Evolutionary conservation across 441 rosid species (phyloP).

Genomic region (Pelargonium fulgidum): DNA sequence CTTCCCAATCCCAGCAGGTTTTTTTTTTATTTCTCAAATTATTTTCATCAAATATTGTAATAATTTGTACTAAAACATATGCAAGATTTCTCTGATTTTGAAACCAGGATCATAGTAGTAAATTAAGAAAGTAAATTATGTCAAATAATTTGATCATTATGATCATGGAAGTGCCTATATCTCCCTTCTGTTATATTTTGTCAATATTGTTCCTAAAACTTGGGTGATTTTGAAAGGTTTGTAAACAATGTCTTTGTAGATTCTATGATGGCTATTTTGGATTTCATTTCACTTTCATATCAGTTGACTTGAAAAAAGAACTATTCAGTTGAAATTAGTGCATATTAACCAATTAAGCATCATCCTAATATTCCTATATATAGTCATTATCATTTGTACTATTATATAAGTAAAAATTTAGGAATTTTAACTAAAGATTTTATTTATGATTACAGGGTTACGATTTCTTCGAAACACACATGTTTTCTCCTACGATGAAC

Average conservation of each 20-base stretch:
- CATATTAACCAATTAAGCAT: background rate
- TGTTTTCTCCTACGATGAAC: conserved; percentile 27
- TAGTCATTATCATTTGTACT: background rate
- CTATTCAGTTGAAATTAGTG: background rate
- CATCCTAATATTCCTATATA: background rate
- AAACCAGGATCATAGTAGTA: too few relatives aligned
- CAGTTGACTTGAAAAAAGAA: background rate
- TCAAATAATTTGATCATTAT: too few relatives aligned
- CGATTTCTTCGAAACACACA: conserved; percentile 16
- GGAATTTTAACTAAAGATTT: background rate
- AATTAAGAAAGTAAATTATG: too few relatives aligned
- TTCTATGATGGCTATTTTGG: background rate
- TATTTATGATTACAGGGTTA: conserved; percentile 11
- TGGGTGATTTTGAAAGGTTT: background rate
- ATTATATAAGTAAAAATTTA: background rate
- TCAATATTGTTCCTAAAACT: background rate
- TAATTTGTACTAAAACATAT: too few relatives aligned
- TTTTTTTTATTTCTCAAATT: too few relatives aligned
- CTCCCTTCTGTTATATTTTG: background rate
- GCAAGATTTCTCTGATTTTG: too few relatives aligned
- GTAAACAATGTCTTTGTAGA: background rate
- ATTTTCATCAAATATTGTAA: too few relatives aligned
- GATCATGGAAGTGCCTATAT: too few relatives aligned
- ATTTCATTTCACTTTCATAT: background rate
- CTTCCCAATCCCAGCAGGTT: background rate